Evolutionary conservation across 164 flowering plant genomes (phyloP).

Genomic region (Nymphaea colorata): DNA sequence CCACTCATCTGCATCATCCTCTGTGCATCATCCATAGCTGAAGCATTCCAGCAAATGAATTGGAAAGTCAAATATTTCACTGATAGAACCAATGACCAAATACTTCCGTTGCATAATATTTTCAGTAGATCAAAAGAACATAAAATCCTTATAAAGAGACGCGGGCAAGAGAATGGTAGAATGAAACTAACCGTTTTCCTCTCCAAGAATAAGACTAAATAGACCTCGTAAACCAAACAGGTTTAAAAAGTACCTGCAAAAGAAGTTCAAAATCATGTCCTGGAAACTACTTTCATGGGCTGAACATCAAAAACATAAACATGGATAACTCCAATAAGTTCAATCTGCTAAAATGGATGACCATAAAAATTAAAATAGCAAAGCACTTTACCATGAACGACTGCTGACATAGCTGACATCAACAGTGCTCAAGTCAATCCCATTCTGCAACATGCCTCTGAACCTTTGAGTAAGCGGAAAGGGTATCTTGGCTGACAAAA

Average conservation of each 20-base stretch:
- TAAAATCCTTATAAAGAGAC: too few species aligned
- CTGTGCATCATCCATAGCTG: slow-evolving; percentile 92
- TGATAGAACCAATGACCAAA: background rate
- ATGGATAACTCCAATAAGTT: background rate
- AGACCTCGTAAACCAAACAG: slow-evolving; percentile 91
- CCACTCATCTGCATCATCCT: slow-evolving; percentile 95
- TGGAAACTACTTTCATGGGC: background rate
- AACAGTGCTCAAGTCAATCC: slow-evolving; percentile 94
- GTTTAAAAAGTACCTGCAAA: slow-evolving; percentile 88
- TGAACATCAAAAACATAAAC: slow-evolving; percentile 2
- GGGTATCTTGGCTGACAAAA: slow-evolving; percentile 81
- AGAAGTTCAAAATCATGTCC: slow-evolving; percentile 2
- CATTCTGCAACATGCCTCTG: slow-evolving; percentile 95
- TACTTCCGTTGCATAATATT: too few species aligned
- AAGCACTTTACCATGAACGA: slow-evolving; percentile 72
- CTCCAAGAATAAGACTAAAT: slow-evolving; percentile 94
- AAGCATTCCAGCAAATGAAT: slow-evolving; percentile 1
- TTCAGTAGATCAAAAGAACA: too few species aligned
- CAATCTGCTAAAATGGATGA: background rate
- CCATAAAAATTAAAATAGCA: background rate
- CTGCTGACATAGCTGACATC: slow-evolving; percentile 99
- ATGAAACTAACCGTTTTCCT: slow-evolving; percentile 17
- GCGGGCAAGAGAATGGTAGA: too few species aligned
- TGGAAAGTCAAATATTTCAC: background rate
- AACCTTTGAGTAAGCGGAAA: slow-evolving; percentile 98